A percentile compares a stretch with the other conserved stretches of the same genome.
These are phyloP conservation scores for Amniculicola lignicola DNA, from an alignment of 495 filamentous ascomycete genomes.

Conservation along the genomic window DNA sequence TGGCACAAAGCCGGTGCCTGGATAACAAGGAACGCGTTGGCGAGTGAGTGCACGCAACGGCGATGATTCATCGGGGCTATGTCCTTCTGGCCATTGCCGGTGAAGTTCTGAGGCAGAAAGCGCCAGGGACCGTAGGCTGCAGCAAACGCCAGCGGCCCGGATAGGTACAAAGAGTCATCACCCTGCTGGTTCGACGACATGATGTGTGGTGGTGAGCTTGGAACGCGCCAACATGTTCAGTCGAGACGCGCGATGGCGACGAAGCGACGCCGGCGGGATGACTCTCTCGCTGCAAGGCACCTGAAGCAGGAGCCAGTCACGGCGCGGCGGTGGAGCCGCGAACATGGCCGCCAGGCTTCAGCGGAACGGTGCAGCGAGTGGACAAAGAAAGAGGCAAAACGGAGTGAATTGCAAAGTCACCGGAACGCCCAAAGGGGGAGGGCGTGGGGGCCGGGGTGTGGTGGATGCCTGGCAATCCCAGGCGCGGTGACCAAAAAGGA, in stretches of 20 bases:
- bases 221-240: slow-evolving; percentile 9
- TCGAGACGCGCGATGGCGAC: slow-evolving; percentile 14
- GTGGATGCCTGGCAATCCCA: slow-evolving; percentile 26
- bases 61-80: slow-evolving; percentile 31
- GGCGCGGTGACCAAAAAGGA: not conserved
- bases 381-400: slow-evolving; percentile 9
- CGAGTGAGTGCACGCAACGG: slow-evolving; percentile 27
- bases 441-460: slow-evolving; percentile 23
- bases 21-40: slow-evolving; percentile 14
- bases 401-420: slow-evolving; percentile 14
- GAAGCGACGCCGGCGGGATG: slow-evolving; percentile 3
- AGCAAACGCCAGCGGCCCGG: not conserved
- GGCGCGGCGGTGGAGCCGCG: not conserved
- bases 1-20: slow-evolving; percentile 32
- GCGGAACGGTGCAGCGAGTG: slow-evolving; percentile 1
- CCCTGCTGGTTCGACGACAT: slow-evolving; percentile 10
- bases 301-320: slow-evolving; percentile 23
- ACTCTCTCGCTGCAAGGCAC: slow-evolving; percentile 32
- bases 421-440: slow-evolving; percentile 7
- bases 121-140: slow-evolving; percentile 17
- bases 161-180: slow-evolving; percentile 25
- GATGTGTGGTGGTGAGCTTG: slow-evolving; percentile 1
- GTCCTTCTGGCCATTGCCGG: slow-evolving; percentile 5
- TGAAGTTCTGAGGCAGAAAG: slow-evolving; percentile 19
- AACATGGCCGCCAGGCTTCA: slow-evolving; percentile 25